Evolutionary conservation across 2,329 filamentous ascomycete genomes (phyloP).

Genomic region (Colletotrichum camelliae): DNA sequence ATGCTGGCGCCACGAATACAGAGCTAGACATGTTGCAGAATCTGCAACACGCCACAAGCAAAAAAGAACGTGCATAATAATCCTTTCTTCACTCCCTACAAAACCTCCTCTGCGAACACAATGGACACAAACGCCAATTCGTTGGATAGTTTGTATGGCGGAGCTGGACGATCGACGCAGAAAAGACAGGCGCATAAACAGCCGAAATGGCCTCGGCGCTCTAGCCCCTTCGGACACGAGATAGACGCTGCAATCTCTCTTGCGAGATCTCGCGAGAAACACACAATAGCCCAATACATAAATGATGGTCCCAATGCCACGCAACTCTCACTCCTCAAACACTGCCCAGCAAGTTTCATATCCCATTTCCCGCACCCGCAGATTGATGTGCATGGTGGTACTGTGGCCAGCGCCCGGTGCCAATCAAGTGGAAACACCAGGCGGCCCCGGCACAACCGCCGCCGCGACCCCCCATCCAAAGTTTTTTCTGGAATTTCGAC

Average conservation of each 20-base stretch:
- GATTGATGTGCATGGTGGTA: neutral
- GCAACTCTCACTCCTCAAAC: neutral
- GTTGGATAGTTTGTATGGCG: neutral
- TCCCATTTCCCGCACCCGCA: neutral
- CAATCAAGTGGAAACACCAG: conserved; percentile 10
- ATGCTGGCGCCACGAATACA: neutral
- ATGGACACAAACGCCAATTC: neutral
- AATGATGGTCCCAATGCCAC: neutral
- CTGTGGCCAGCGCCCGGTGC: neutral
- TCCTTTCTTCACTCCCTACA: neutral
- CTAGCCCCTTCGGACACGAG: neutral
- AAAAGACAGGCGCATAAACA: neutral
- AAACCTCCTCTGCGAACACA: neutral
- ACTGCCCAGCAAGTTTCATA: conserved; percentile 1
- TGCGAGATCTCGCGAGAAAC: neutral
- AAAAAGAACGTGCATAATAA: conserved; percentile 7
- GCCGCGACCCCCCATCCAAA: neutral
- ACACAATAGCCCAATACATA: neutral
- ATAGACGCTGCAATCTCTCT: neutral
- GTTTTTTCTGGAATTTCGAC: conserved; percentile 9
- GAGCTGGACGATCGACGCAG: neutral
- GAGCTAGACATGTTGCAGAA: conserved; percentile 18
- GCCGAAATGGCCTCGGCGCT: neutral
- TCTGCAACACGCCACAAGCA: conserved; percentile 17
- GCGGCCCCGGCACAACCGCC: neutral